Evolutionary conservation across 2,329 filamentous ascomycete species (phyloP).

Genomic region (Xylariomycetidae sp.): DNA sequence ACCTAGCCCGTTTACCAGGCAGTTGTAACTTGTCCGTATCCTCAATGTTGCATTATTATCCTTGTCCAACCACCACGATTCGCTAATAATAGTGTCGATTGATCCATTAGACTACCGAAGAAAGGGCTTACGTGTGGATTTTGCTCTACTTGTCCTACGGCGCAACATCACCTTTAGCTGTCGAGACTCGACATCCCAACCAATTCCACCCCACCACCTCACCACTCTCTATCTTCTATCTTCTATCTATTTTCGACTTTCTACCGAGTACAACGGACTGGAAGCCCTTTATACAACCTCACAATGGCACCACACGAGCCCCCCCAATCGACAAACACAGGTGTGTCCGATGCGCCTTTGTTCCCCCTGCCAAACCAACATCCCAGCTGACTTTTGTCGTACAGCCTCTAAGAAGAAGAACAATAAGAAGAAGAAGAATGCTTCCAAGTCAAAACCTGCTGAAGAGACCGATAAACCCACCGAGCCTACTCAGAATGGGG

Average conservation of each 20-base stretch:
- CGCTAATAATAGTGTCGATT: constrained; percentile 5
- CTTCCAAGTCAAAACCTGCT: constrained; percentile 39
- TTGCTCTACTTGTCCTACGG: no score
- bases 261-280: no score
- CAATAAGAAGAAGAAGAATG: constrained; percentile 57
- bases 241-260: no score
- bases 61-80: not conserved
- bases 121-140: constrained; percentile 20
- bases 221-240: no score
- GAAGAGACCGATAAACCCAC: constrained; percentile 24
- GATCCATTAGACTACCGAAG: constrained; percentile 1
- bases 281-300: constrained; percentile 9
- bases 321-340: constrained; percentile 22
- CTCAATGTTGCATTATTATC: not conserved
- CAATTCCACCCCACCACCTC: no score
- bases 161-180: constrained; percentile 7
- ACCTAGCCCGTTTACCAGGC: no score
- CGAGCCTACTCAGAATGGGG: constrained; percentile 21
- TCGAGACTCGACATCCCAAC: constrained; percentile 4
- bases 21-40: no score
- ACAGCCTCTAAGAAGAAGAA: constrained; percentile 51
- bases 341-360: constrained; percentile 20
- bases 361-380: constrained; percentile 2
- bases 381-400: constrained; percentile 16
- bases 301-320: constrained; percentile 28